phyloP scores from a whole-genome alignment of 352 stramenopile species.

The Phytophthora podocarpi region DNA sequence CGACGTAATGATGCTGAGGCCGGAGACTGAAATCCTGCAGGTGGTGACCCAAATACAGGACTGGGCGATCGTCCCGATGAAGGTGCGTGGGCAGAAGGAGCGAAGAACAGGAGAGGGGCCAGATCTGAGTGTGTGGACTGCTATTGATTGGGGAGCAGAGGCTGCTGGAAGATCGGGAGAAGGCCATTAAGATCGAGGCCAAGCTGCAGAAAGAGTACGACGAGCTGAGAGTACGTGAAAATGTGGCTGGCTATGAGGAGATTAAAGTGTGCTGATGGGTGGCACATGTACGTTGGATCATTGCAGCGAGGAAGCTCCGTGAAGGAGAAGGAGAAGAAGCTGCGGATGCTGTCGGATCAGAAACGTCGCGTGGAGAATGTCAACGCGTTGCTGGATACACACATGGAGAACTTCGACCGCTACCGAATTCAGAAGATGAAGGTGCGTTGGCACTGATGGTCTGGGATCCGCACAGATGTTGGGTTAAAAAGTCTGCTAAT shows the following conservation, averaged over 20 bases:
- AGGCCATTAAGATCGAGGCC: constrained; percentile 74
- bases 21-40: constrained; percentile 73
- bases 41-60: constrained; percentile 80
- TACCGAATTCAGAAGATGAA: constrained; percentile 83
- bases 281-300: neutral
- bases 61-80: constrained; percentile 83
- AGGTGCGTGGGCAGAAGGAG: constrained; percentile 35
- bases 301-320: constrained; percentile 47
- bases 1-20: constrained; percentile 76
- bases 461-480: too few relatives aligned
- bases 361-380: constrained; percentile 86
- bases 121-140: neutral
- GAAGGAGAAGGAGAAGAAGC: constrained; percentile 83
- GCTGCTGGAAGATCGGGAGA: constrained; percentile 83
- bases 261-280: neutral
- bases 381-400: constrained; percentile 70
- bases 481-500: too few relatives aligned
- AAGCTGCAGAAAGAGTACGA: constrained; percentile 85
- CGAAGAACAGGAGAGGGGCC: neutral
- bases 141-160: too few relatives aligned
- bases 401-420: constrained; percentile 76
- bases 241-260: neutral
- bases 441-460: constrained; percentile 44
- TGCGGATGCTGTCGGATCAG: constrained; percentile 83
- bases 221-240: constrained; percentile 48